Base-by-base conservation (phyloP, 345 rosid genomes). In the Eucalyptus microcorys region DNA sequence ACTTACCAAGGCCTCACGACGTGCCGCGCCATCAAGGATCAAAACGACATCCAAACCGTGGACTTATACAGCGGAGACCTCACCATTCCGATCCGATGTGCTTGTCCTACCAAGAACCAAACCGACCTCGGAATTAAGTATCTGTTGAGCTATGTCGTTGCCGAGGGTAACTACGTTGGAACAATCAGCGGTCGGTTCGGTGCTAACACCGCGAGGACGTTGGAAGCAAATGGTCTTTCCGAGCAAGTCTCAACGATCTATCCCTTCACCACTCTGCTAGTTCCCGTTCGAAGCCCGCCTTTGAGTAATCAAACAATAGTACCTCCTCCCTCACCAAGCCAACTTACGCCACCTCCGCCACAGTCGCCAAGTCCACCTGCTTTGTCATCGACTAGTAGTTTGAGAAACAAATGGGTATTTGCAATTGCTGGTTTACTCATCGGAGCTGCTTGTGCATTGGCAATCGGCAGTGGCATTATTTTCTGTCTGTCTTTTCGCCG, bases 71-170 rank as follows among this genome's bases (percentile, higher is more conserved):
- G 22, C 49, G 93, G 94, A 49, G 66, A 81, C 81, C 40, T 76
- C 66, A 76, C 86, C 30, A 49, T 87, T 49, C 85, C 96, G 2
- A 55, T 93, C 45, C 91, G 96, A 89, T 95, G 96, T 87, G 97
- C 95, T 88, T 96, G 97, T 93, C 97, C 96, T 40, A 93, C 95
- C 26, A 93, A 88, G 87, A 94, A 92, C 86, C 96, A 95, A 55
- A 90, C 90, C 8, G 53, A 68, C 64, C 87, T 24, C 30, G 91
- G 94, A 5, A 86, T 93, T 9, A 90, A 89, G 10, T 94, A 92
- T 88, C 91, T 95, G 2, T 64, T 94, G 87, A 96, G 93, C 91
- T 96, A 94, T 84, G 57, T 88, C 11, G 89, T 92, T 8, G 92
- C 87, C 40, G 40, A 52, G 81, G 93, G 92, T 32, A 93, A 96